phyloP scores from a whole-genome alignment of 2,329 filamentous ascomycete genomes.

The Trichoderma endophyticum region DNA sequence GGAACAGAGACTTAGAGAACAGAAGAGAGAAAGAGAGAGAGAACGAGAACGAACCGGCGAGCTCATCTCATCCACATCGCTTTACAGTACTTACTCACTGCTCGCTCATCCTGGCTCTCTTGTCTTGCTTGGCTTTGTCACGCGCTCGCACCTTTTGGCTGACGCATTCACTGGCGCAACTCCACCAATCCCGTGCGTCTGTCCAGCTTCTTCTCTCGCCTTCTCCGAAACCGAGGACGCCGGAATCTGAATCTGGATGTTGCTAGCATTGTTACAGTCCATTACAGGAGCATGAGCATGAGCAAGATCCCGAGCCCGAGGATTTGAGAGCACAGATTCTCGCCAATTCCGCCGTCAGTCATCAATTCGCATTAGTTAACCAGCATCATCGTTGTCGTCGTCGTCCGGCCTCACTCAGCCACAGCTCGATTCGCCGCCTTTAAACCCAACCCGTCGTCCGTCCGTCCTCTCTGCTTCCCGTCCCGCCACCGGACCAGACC shows the following conservation, averaged over 20 bases:
- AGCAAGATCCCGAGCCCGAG: neutral
- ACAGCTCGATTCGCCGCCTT: neutral
- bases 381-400: neutral
- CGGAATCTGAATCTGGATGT: neutral
- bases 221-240: slow-evolving; percentile 22
- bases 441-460: neutral
- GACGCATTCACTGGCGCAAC: slow-evolving; percentile 14
- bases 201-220: slow-evolving; percentile 21
- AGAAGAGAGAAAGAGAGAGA: neutral
- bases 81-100: neutral
- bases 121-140: slow-evolving; percentile 9
- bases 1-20: neutral
- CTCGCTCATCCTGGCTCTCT: neutral
- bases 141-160: slow-evolving; percentile 13
- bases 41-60: neutral
- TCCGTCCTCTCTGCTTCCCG: neutral
- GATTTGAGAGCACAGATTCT: neutral
- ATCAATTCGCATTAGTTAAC: neutral
- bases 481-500: slow-evolving; percentile 1
- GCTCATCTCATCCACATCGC: neutral
- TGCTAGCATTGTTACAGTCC: neutral
- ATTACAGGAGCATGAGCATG: neutral
- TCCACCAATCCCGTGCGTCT: slow-evolving; percentile 17
- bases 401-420: neutral
- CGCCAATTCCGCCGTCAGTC: neutral